Base-by-base conservation (phyloP, 768 basidiomycete genomes). In the Hydnomerulius pinastri region DNA sequence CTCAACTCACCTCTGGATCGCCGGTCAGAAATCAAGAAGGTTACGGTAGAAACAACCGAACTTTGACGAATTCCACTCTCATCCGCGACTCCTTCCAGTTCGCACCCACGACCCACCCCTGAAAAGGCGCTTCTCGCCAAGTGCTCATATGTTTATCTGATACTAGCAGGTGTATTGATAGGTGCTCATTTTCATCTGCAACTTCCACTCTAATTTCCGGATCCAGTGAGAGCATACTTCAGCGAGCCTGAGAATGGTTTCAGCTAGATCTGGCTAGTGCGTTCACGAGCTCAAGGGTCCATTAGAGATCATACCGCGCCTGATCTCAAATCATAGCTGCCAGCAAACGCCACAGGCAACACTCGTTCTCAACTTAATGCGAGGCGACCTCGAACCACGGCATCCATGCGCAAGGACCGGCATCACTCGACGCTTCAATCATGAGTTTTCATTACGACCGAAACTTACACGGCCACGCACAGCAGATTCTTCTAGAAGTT, bases 211-310 rank as follows among this genome's bases (percentile, higher is more conserved):
- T 59, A 40, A 60, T 21, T 36, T 35, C 50, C 27, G 41, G 43
- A 38, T 39, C 42, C 25, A 32, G 32, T n/a, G n/a, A n/a, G n/a
- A n/a, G n/a, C n/a, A n/a, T n/a, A 28, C 15, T 29, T 46, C 36
- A 15, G 40, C 46, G 46, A 24, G 30, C 62, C 61, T 67, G 63
- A 50, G 63, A 67, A 65, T 29, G 24, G 35, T 18, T 8, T 44
- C 36, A 37, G 36, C 58, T 38, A 18, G 39, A 49, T 60, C 33
- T 38, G 52, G 53, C 30, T 41, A 42, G 43, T 21, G 17, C 2
- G 28, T 32, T 35, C 48, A 51, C 48, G 29, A 30, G 20, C 35
- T 21, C 33, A 63, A 48, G 39, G 47, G 48, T 50, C 45, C 46
- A 50, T 49, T 9, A 44, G 21, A 17, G 45, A 51, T 10, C 35